Percentiles rank a stretch among this genome's conserved stretches.
Evolutionary conservation across 345 rosid genomes (phyloP).

Genomic region (rapeseed (Brassica napus)): Da-Ae NC_063447.1:51496001-51496500

Average conservation of each 20-base stretch:
- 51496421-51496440: conserved; percentile 37
- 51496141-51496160: no score
- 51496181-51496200: not conserved
- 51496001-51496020: not conserved
- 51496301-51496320: conserved; percentile 64
- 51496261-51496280: conserved; percentile 17
- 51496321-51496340: conserved; percentile 51
- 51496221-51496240: not conserved
- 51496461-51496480: conserved; percentile 41
- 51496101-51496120: no score
- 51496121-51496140: no score
- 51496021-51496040: not conserved
- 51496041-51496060: no score
- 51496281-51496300: conserved; percentile 86
- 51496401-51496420: conserved; percentile 38
- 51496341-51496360: conserved; percentile 10
- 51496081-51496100: no score
- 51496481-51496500: conserved; percentile 21
- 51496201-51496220: not conserved
- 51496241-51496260: not conserved
- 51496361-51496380: conserved; percentile 30
- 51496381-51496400: conserved; percentile 39
- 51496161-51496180: no score
- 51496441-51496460: conserved; percentile 46
- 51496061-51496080: no score